Base-by-base conservation (phyloP, 371 early-diverging fungal genomes). In the Syncephalastrum contaminatum region DNA sequence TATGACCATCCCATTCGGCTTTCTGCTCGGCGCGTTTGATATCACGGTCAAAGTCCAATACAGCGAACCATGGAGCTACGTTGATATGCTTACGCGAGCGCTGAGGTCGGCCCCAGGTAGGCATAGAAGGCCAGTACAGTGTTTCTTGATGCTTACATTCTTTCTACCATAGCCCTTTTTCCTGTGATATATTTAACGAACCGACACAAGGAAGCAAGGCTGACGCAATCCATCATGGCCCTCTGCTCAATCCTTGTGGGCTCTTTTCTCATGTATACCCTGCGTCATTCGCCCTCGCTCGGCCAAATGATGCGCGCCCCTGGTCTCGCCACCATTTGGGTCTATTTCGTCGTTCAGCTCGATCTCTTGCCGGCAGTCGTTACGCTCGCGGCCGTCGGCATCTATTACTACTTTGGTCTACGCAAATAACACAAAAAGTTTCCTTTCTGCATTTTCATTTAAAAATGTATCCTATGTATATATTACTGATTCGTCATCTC, bases 271-370 rank as follows among this genome's bases (percentile, higher is more conserved):
- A 49, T 84, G 58, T 82, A 77, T 45, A 84, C 82, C 1, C 60
- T 82, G 54, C 70, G 59, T 48, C 69, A 77, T 25, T 75, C 85
- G 4, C 82, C 85, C n/a, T 82, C 85, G 1, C 51, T 82, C 48
- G 85, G 85, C 1, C 81, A 81, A 60, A 84, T 84, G 85, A 59
- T 76, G 55, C 77, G 85, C 22, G 79, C 85, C 16, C 85, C 85
- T 6, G 85, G 85, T 3, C 59, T 84, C 22, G 81, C 82, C 21
- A 84, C 85, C 3, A 67, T 82, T 5, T 79, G 82, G 63, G 76
- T 84, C 15, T 84, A 84, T 48, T 80, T 82, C 30, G 73, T 82
- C 43, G 75, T 82, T 4, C 85, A 84, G 40, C 53, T 82, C 19
- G 72, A 84, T 53, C 72, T 84, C 21, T 43, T 80, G 24, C 85